Conservation (phyloP, 2,329 filamentous ascomycete genomes). For the Fonsecaea pugnacius region DNA sequence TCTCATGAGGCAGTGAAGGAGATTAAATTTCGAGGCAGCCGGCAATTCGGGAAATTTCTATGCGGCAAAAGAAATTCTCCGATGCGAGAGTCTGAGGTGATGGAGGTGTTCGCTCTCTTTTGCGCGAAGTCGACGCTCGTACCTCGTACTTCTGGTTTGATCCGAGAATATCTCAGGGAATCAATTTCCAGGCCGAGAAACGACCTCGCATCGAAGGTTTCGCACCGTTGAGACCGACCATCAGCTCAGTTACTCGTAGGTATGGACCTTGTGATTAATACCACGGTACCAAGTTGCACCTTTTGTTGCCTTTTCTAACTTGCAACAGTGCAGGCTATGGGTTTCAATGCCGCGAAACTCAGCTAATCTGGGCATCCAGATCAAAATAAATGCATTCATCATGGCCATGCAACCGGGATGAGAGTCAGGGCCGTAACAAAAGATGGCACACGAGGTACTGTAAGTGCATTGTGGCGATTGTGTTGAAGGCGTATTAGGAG, state of each 20-base stretch:
- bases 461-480: not conserved
- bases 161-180: not conserved
- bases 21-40: not conserved
- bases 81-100: not conserved
- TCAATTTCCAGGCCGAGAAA: not conserved
- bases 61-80: constrained; percentile 1
- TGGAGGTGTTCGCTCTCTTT: not conserved
- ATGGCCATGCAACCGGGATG: not conserved
- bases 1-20: not conserved
- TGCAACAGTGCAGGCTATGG: not conserved
- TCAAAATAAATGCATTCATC: not conserved
- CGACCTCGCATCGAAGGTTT: not conserved
- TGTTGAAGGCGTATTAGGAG: not conserved
- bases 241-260: not conserved
- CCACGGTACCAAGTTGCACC: not conserved
- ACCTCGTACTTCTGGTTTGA: not conserved
- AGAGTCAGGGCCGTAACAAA: not conserved
- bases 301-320: not conserved
- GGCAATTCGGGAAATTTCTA: not conserved
- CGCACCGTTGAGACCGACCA: not conserved
- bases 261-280: not conserved
- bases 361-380: not conserved
- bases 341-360: not conserved
- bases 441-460: too few species aligned
- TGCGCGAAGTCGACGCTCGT: not conserved